A percentile compares a stretch with the other conserved stretches of the same genome.
phyloP scores from a whole-genome alignment of 2,329 filamentous ascomycete genomes.

The Cercospora brassicicola region DNA sequence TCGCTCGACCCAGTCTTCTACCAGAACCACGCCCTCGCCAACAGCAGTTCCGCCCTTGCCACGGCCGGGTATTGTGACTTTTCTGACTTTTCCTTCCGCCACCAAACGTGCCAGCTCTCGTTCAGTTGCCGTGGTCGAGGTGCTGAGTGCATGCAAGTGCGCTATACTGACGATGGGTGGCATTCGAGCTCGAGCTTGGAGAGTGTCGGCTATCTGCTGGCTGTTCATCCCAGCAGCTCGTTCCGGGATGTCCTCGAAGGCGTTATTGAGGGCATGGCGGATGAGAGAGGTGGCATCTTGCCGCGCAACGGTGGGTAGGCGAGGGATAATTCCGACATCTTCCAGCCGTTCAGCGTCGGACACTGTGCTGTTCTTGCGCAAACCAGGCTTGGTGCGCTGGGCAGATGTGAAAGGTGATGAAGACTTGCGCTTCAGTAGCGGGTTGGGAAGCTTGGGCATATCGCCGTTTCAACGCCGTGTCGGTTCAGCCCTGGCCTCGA shows the following conservation, averaged over 20 bases:
- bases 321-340: constrained; percentile 57
- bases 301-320: constrained; percentile 61
- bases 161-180: constrained; percentile 66
- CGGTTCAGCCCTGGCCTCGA: constrained; percentile 20
- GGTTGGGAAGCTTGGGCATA: constrained; percentile 34
- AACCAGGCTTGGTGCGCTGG: constrained; percentile 40
- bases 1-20: constrained; percentile 54
- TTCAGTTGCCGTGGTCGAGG: constrained; percentile 64
- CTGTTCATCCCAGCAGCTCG: constrained; percentile 62
- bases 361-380: constrained; percentile 23
- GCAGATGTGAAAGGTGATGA: constrained; percentile 42
- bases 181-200: constrained; percentile 60
- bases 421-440: constrained; percentile 41
- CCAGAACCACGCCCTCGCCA: constrained; percentile 65
- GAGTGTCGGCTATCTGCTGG: constrained; percentile 61
- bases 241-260: constrained; percentile 65
- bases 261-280: constrained; percentile 59
- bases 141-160: constrained; percentile 65
- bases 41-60: constrained; percentile 58
- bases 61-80: constrained; percentile 63
- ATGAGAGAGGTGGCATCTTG: constrained; percentile 57
- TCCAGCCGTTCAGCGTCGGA: constrained; percentile 50
- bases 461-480: constrained; percentile 13
- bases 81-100: constrained; percentile 58
- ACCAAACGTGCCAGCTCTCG: constrained; percentile 65